Evolutionary conservation across 2,329 filamentous ascomycete genomes (phyloP), one percentile per base, ranked within the genome.

Genomic region (Clathrospora elynae): DNA sequence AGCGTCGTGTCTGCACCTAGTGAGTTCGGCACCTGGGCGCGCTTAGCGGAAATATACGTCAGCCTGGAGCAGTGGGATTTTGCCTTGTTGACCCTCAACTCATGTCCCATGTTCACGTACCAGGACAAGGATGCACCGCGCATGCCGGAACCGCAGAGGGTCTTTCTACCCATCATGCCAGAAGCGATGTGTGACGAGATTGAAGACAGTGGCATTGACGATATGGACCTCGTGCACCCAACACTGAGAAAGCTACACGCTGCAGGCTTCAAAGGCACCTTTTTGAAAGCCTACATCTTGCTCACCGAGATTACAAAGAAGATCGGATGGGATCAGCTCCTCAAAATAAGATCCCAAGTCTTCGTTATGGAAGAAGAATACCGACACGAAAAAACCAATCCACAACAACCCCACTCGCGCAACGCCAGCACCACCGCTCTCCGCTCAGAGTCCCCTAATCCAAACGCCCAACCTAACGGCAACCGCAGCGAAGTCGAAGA

Each of bases 341-440:
- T 99, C 36, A 95, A 90, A 71, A 96, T 95, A 62, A 83, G 93
- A 57, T 97, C 92, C 74, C 91, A 92, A 51, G 93, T 99, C 1
- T 99, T 99, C 60, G 93, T 99, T 34, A 99, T 99, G 93, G 93
- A 99, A 69, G 93, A 99, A 64, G 93, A 99, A 70, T 99, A 99
- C 67, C 84, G 93, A 34, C 87, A 86, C 42, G 93, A 97, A 73
- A 89, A 88, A 71, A 46, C 70, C 71, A 46, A 63, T 5, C 53
- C 53, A 28, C 46, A 53, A 28, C 35, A 41, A 34, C 42, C 57
- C 12, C 53, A 65, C 52, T 85, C 84, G 60, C 82, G 87, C 30
- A 90, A 87, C 66, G 81, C 90, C 34, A 93, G 90, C 74, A 88
- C 86, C 30, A 86, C 90, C 55, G 87, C 84, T 35, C 76, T 95